Conservation (phyloP, 2,329 filamentous ascomycete species). For the Seiridium unicorne region DNA sequence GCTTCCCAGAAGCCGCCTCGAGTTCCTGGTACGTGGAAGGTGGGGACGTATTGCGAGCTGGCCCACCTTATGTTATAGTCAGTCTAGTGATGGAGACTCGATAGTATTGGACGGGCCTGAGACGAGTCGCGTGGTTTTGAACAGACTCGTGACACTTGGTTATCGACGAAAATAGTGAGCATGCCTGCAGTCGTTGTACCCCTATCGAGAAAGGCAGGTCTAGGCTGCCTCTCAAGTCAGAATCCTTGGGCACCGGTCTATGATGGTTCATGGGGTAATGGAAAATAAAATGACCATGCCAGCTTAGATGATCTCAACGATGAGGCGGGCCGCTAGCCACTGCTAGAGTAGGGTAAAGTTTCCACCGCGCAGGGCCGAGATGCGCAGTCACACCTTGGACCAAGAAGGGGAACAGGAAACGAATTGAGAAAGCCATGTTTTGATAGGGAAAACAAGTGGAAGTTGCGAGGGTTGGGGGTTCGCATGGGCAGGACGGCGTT, state of each 20-base stretch:
- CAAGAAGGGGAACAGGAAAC: not conserved
- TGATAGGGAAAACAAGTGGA: not conserved
- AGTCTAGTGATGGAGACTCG: too few relatives aligned
- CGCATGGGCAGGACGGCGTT: not conserved
- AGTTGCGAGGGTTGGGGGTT: not conserved
- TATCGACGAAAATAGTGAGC: not conserved
- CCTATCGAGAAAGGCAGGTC: not conserved
- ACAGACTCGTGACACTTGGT: not conserved
- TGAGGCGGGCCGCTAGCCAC: not conserved
- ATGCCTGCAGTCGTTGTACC: not conserved
- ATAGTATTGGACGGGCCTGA: too few relatives aligned
- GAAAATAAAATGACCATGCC: not conserved
- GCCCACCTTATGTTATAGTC: too few relatives aligned
- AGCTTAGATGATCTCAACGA: not conserved
- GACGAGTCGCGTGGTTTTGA: too few relatives aligned
- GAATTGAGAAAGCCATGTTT: not conserved
- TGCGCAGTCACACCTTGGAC: not conserved
- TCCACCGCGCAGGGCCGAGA: not conserved
- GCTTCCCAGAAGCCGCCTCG: too few relatives aligned
- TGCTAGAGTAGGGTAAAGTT: constrained; percentile 6
- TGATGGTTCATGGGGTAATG: constrained; percentile 6
- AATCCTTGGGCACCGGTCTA: not conserved
- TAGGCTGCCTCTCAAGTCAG: not conserved
- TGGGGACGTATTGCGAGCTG: too few relatives aligned
- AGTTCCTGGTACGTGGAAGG: too few relatives aligned